Percentiles rank a stretch among this genome's conserved stretches.
phyloP scores from a whole-genome alignment of 2,329 filamentous ascomycete species.

The Fusarium longipes region DNA sequence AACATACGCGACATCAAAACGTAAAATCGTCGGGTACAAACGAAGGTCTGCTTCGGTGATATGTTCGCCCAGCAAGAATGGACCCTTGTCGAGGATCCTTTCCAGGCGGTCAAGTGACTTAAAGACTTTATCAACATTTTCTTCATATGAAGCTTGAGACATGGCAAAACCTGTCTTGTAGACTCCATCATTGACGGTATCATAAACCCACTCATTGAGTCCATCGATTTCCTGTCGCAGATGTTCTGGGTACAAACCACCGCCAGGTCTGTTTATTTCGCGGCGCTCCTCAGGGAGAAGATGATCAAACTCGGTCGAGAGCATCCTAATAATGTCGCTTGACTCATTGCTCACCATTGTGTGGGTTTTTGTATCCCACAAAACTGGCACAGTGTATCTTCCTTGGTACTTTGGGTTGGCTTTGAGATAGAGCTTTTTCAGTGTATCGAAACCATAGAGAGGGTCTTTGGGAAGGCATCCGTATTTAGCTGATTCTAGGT shows the following conservation, averaged over 20 bases:
- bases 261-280: conserved; percentile 60
- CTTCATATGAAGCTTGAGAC: conserved; percentile 73
- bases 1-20: conserved; percentile 77
- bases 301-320: conserved; percentile 78
- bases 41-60: conserved; percentile 78
- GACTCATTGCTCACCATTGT: conserved; percentile 86
- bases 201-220: conserved; percentile 75
- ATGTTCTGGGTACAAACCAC: conserved; percentile 68
- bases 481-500: conserved; percentile 54
- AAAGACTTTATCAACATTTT: conserved; percentile 70
- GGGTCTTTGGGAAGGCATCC: conserved; percentile 63
- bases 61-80: conserved; percentile 71
- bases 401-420: conserved; percentile 74
- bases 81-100: conserved; percentile 60
- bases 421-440: conserved; percentile 77
- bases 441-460: conserved; percentile 72
- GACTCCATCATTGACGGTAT: conserved; percentile 61
- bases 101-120: conserved; percentile 73
- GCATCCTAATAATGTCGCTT: conserved; percentile 85
- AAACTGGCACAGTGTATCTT: conserved; percentile 78
- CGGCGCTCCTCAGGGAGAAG: conserved; percentile 64
- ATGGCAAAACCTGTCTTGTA: conserved; percentile 73
- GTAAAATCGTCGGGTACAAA: conserved; percentile 72
- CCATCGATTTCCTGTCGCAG: conserved; percentile 69
- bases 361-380: conserved; percentile 75